Evolutionary conservation across 106 monocot species (phyloP).

Genomic region (Amphibolis antarctica): DNA sequence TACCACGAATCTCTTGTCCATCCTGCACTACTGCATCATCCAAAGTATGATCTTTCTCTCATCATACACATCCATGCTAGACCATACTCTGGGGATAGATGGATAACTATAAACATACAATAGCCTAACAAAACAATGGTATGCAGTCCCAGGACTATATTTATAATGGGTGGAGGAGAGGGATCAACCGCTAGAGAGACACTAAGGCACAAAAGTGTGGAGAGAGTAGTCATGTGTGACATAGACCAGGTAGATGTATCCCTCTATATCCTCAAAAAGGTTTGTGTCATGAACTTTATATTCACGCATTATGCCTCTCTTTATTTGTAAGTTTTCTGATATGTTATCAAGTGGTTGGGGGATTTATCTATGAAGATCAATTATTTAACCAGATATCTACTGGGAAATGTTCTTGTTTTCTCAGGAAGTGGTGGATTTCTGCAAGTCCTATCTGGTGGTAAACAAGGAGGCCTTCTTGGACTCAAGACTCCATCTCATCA

Average conservation of each 20-base stretch:
- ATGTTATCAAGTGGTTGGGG: no score
- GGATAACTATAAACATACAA: no score
- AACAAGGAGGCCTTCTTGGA: slow-evolving; percentile 45
- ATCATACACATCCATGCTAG: neutral
- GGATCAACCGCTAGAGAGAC: slow-evolving; percentile 75
- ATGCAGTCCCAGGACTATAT: slow-evolving; percentile 53
- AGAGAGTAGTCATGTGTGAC: slow-evolving; percentile 71
- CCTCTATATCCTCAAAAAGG: no score
- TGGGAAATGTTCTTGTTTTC: no score
- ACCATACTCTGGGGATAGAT: no score
- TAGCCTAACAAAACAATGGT: no score
- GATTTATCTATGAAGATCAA: no score
- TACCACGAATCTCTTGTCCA: slow-evolving; percentile 73
- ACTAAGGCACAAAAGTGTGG: slow-evolving; percentile 51
- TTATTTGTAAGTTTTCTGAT: no score
- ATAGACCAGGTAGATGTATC: slow-evolving; percentile 5
- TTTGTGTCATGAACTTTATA: no score
- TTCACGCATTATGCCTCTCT: no score
- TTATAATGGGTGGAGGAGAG: slow-evolving; percentile 88
- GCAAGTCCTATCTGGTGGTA: slow-evolving; percentile 35
- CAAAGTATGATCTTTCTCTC: slow-evolving; percentile 27
- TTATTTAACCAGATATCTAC: no score
- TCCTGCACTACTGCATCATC: slow-evolving; percentile 48
- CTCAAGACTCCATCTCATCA: slow-evolving; percentile 56
- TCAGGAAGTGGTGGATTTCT: slow-evolving; percentile 79